A percentile compares a stretch with the other conserved stretches of the same genome.
These are phyloP conservation scores for Neocatenulostroma microsporum DNA, from an alignment of 2,329 filamentous ascomycete species.

Conservation along the genomic window DNA sequence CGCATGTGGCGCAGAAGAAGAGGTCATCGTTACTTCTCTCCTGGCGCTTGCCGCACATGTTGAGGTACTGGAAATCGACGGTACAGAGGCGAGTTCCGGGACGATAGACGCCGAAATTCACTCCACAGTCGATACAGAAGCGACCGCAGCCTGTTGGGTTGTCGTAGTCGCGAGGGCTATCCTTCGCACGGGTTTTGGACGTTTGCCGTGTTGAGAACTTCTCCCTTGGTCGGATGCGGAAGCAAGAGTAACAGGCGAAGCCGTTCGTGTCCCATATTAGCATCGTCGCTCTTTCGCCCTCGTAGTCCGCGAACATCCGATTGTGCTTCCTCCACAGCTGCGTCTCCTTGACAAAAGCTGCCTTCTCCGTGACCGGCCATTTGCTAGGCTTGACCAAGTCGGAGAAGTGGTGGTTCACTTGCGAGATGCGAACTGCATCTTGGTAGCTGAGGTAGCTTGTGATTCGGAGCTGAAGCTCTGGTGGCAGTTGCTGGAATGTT, in stretches of 20 bases:
- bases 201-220: neutral
- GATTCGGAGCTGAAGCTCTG: neutral
- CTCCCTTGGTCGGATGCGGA: neutral
- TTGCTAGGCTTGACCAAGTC: neutral
- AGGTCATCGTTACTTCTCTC: too few species aligned
- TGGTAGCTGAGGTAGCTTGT: neutral
- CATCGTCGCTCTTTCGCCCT: too few species aligned
- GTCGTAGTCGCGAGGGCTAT: neutral
- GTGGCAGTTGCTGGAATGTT: too few species aligned
- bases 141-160: neutral
- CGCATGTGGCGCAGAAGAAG: too few species aligned
- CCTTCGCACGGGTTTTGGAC: neutral
- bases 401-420: slow-evolving; percentile 1
- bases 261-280: neutral
- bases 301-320: too few species aligned
- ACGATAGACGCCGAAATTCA: neutral
- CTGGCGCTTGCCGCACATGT: too few species aligned
- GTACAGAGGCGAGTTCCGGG: neutral
- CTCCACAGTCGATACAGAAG: neutral
- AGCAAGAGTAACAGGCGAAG: neutral
- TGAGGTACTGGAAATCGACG: neutral
- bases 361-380: neutral
- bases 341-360: neutral
- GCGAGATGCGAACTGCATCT: neutral
- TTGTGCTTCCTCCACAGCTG: neutral